Percentiles rank a stretch among this genome's conserved stretches.
Evolutionary conservation across 23 red algal species (phyloP).

Genomic region (Chondrus crispus): DNA sequence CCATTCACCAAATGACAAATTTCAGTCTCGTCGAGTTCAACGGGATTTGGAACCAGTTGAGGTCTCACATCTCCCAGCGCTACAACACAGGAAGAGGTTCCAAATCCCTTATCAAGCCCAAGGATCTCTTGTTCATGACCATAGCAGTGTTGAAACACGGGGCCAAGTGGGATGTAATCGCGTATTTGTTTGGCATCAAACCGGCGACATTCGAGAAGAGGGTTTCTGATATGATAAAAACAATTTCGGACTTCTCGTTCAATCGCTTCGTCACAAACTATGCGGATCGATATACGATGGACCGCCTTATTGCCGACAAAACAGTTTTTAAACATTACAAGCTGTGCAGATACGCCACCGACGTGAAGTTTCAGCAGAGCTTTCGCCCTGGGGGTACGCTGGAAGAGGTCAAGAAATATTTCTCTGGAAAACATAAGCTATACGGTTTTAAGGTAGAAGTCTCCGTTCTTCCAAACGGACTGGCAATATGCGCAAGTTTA

Average conservation of each 20-base stretch:
- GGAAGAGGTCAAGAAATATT: not conserved
- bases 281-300: not conserved
- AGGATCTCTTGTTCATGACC: constrained; percentile 11
- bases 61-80: not conserved
- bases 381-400: not conserved
- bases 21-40: not conserved
- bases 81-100: not conserved
- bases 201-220: not conserved
- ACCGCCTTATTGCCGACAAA: not conserved
- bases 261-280: not conserved
- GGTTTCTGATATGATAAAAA: not conserved
- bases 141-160: not conserved
- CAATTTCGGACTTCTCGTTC: not conserved
- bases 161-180: not conserved
- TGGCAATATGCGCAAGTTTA: no score
- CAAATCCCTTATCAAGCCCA: not conserved
- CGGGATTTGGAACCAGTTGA: not conserved
- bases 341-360: not conserved
- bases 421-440: constrained; percentile 1
- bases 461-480: not conserved
- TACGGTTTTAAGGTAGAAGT: constrained; percentile 14
- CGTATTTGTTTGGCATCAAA: not conserved
- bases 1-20: not conserved
- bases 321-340: not conserved
- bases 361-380: constrained; percentile 1